phyloP scores from a whole-genome alignment of 345 rosid genomes.

The Populus simonii region DNA sequence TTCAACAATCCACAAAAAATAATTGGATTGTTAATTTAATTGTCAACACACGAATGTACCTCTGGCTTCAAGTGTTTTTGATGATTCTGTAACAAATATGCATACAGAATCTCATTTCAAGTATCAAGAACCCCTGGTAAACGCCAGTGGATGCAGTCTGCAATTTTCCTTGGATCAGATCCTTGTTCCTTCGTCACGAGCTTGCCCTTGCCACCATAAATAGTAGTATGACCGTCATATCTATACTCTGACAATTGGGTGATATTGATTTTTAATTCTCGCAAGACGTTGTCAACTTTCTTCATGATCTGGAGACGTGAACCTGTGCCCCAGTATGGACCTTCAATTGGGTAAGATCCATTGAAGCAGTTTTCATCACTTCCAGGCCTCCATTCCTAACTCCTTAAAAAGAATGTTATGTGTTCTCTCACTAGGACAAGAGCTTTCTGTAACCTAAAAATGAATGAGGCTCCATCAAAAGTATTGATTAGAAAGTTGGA shows the following conservation, averaged over 20 bases:
- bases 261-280: constrained; percentile 44
- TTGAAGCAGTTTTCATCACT: constrained; percentile 72
- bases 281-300: constrained; percentile 44
- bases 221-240: constrained; percentile 76
- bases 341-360: constrained; percentile 61
- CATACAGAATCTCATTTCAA: constrained; percentile 81
- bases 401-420: constrained; percentile 42
- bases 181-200: constrained; percentile 69
- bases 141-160: constrained; percentile 95
- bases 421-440: background rate
- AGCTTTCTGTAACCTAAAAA: background rate
- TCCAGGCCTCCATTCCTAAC: constrained; percentile 92
- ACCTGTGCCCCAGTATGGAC: constrained; percentile 83
- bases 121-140: constrained; percentile 92
- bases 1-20: background rate
- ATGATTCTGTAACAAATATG: constrained; percentile 57
- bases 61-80: constrained; percentile 6
- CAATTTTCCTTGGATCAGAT: constrained; percentile 58
- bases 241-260: constrained; percentile 80
- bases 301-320: constrained; percentile 76
- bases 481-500: background rate
- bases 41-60: background rate
- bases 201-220: constrained; percentile 83
- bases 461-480: background rate
- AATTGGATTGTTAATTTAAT: too few relatives aligned